phyloP scores from a whole-genome alignment of 2,329 filamentous ascomycete species.

The Eutypella sp. region DNA sequence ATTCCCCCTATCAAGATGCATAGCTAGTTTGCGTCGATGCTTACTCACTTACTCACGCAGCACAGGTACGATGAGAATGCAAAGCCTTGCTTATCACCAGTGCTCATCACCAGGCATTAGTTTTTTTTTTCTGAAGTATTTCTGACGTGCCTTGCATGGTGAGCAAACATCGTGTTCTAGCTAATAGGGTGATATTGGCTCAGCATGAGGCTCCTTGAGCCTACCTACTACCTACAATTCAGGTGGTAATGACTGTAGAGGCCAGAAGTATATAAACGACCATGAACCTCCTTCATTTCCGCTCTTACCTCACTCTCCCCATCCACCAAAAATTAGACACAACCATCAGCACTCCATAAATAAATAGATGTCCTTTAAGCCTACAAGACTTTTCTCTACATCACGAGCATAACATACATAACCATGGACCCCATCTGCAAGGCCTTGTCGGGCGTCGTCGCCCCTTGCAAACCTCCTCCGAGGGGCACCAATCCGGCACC shows the following conservation, averaged over 20 bases:
- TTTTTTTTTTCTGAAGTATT: neutral
- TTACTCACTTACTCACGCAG: neutral
- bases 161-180: neutral
- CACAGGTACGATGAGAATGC: neutral
- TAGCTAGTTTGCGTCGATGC: neutral
- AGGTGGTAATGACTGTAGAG: no score
- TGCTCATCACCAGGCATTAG: neutral
- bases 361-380: neutral
- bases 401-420: constrained; percentile 3
- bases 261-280: no score
- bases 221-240: no score
- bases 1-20: no score
- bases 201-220: neutral
- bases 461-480: constrained; percentile 2
- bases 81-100: neutral
- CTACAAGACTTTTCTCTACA: neutral
- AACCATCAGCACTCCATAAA: neutral
- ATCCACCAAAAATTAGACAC: neutral
- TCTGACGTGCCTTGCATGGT: neutral
- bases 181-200: neutral
- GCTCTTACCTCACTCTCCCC: neutral
- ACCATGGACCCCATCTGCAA: constrained; percentile 6
- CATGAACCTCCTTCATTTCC: neutral
- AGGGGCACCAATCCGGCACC: constrained; percentile 5
- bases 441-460: neutral